phyloP scores from a whole-genome alignment of 139 green algal genomes.

The Tetratostichococcus sp. region DNA sequence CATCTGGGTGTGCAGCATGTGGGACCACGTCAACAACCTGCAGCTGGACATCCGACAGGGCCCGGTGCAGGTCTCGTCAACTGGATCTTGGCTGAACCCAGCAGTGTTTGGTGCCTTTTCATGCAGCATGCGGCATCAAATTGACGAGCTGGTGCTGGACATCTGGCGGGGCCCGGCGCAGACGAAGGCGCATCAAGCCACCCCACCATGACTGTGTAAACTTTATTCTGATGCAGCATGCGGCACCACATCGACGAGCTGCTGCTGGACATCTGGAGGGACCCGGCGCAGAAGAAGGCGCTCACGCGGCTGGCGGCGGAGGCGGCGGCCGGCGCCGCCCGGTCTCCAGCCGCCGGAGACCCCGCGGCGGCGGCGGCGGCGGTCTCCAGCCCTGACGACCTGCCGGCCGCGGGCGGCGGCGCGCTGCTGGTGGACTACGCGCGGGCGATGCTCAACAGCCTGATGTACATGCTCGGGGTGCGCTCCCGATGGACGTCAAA shows the following conservation, averaged over 20 bases:
- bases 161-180: constrained; percentile 61
- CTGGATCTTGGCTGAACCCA: too few species aligned
- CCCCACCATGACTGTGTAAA: too few species aligned
- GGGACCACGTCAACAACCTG: too few species aligned
- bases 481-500: constrained; percentile 6
- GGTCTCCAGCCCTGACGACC: neutral
- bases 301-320: neutral
- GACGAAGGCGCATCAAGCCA: too few species aligned
- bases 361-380: too few species aligned
- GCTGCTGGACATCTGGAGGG: constrained; percentile 69
- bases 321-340: too few species aligned
- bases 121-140: constrained; percentile 16
- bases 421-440: constrained; percentile 50
- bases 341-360: neutral
- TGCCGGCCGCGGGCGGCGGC: neutral
- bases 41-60: too few species aligned
- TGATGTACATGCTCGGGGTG: constrained; percentile 83
- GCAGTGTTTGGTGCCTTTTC: neutral
- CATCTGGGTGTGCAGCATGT: too few species aligned
- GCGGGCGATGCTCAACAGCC: constrained; percentile 61
- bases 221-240: constrained; percentile 4
- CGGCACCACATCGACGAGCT: constrained; percentile 49
- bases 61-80: too few species aligned
- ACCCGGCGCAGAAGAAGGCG: constrained; percentile 25
- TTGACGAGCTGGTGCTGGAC: constrained; percentile 65